Evolutionary conservation across 768 basidiomycete species (phyloP).

Genomic region (Cantharellus anzutake): DNA sequence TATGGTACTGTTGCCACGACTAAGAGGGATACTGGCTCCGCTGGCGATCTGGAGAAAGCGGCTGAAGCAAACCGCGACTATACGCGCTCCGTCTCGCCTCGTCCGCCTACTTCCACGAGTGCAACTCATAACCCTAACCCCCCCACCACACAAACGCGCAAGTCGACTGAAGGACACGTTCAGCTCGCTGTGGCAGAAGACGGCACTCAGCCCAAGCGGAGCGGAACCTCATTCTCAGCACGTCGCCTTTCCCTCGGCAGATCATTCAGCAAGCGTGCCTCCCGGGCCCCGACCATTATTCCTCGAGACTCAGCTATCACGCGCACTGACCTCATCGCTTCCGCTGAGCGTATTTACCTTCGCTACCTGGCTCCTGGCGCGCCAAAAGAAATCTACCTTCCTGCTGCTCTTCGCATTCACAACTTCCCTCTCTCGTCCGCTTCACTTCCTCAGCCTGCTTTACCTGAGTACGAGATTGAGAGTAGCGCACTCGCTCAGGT

Average conservation of each 20-base stretch:
- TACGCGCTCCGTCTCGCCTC: conserved; percentile 7
- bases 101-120: conserved; percentile 33
- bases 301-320: conserved; percentile 81
- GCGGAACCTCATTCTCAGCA: conserved; percentile 8
- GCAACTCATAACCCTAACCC: conserved; percentile 16
- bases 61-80: conserved; percentile 31
- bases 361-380: conserved; percentile 80
- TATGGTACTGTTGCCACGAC: conserved; percentile 84
- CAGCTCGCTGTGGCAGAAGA: background rate
- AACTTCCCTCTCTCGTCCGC: conserved; percentile 67
- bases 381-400: conserved; percentile 96
- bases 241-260: conserved; percentile 2
- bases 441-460: conserved; percentile 42
- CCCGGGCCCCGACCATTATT: conserved; percentile 71
- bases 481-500: conserved; percentile 63
- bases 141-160: conserved; percentile 35
- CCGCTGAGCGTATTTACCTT: conserved; percentile 90
- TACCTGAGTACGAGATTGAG: conserved; percentile 29
- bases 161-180: conserved; percentile 26
- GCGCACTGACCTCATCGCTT: conserved; percentile 73
- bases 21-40: conserved; percentile 21
- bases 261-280: conserved; percentile 8
- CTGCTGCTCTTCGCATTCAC: conserved; percentile 79
- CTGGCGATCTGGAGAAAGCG: conserved; percentile 44
- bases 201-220: conserved; percentile 2